Percentiles rank a stretch among this genome's conserved stretches.
phyloP scores from a whole-genome alignment of 768 basidiomycete species.

The Tubosaeta sp. region DNA sequence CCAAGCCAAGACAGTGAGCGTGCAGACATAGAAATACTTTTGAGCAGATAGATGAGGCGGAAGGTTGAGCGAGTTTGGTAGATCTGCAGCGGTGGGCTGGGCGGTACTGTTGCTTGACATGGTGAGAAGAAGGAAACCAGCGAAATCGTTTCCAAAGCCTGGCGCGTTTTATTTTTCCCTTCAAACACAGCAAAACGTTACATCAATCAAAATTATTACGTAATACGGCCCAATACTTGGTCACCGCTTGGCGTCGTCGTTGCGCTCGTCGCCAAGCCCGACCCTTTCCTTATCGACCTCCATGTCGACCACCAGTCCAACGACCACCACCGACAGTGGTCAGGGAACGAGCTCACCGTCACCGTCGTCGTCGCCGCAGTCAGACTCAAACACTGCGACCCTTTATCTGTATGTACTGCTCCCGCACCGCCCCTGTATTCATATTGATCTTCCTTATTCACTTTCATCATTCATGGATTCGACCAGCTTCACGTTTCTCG shows the following conservation, averaged over 20 bases:
- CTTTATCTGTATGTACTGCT: constrained; percentile 27
- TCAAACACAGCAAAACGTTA: constrained; percentile 16
- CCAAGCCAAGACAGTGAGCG: constrained; percentile 86
- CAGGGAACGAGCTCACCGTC: constrained; percentile 1
- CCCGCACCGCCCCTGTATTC: constrained; percentile 11
- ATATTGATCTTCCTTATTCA: background rate
- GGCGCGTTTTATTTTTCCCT: constrained; percentile 4
- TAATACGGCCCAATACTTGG: constrained; percentile 6
- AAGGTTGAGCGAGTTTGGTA: constrained; percentile 69
- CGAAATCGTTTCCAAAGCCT: too few species aligned
- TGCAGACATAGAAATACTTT: constrained; percentile 89
- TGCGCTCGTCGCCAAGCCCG: background rate
- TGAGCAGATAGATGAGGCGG: constrained; percentile 77
- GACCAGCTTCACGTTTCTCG: constrained; percentile 65
- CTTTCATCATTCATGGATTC: constrained; percentile 10
- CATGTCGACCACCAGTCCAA: constrained; percentile 13
- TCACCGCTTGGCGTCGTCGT: background rate
- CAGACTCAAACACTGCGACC: constrained; percentile 16
- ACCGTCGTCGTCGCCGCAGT: constrained; percentile 1
- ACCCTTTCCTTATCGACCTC: background rate
- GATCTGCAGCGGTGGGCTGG: background rate
- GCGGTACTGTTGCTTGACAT: constrained; percentile 16
- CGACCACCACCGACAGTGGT: background rate
- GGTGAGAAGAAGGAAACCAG: background rate
- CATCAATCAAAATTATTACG: constrained; percentile 21